Evolutionary conservation across 2,329 filamentous ascomycete species (phyloP).

Genomic region (Elsinoe batatas): DNA sequence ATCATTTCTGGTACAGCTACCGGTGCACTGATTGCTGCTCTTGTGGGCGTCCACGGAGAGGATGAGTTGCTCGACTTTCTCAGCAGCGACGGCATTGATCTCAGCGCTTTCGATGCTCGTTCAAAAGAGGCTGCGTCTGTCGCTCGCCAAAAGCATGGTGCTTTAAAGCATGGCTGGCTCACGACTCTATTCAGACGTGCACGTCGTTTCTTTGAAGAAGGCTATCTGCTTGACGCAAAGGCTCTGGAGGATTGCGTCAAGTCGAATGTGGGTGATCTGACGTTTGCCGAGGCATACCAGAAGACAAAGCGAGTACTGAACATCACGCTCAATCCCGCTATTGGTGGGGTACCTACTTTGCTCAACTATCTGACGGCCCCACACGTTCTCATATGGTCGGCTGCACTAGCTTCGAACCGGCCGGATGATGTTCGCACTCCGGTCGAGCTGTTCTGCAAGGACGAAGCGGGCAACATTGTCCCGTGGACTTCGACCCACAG

Average conservation of each 20-base stretch:
- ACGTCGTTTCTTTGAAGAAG: constrained; percentile 60
- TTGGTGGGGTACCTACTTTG: constrained; percentile 68
- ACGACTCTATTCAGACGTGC: constrained; percentile 56
- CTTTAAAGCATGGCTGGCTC: constrained; percentile 30
- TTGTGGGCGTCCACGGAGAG: constrained; percentile 79
- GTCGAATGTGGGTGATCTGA: constrained; percentile 77
- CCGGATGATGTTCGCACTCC: constrained; percentile 55
- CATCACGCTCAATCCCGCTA: constrained; percentile 72
- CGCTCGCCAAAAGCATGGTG: constrained; percentile 17
- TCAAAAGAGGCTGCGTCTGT: constrained; percentile 21
- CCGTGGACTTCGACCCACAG: constrained; percentile 58
- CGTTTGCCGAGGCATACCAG: constrained; percentile 85
- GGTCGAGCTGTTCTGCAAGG: constrained; percentile 66
- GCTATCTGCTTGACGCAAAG: constrained; percentile 73
- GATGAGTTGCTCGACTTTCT: constrained; percentile 72
- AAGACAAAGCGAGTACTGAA: constrained; percentile 80
- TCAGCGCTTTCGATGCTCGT: constrained; percentile 60
- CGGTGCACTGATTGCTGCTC: constrained; percentile 76
- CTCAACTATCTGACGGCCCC: constrained; percentile 90
- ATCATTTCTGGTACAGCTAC: constrained; percentile 90
- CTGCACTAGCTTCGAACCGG: constrained; percentile 66
- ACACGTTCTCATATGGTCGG: constrained; percentile 79
- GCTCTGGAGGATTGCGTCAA: constrained; percentile 77
- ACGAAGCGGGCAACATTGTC: constrained; percentile 59
- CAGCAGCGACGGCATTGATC: constrained; percentile 68